These are phyloP conservation scores for Syzygium malaccense DNA, from an alignment of 441 rosid species.

Conservation along the genomic window DNA sequence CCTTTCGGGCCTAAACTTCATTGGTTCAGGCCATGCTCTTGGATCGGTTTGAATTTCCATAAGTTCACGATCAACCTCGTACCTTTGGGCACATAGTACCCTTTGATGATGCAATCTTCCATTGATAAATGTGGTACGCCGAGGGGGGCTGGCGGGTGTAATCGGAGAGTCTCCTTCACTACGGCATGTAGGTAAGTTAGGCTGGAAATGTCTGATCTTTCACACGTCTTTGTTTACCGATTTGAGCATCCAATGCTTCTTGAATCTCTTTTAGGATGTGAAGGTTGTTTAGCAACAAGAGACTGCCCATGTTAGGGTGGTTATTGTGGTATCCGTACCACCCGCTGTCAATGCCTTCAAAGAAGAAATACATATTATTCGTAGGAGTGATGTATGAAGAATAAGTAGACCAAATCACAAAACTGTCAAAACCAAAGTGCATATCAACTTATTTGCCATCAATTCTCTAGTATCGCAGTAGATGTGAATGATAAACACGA, in stretches of 20 bases:
- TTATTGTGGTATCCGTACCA: neutral
- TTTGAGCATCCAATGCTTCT: neutral
- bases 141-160: neutral
- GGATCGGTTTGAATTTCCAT: too few species aligned
- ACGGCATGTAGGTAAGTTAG: neutral
- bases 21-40: too few species aligned
- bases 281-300: neutral
- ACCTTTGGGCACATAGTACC: too few species aligned
- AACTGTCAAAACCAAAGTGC: neutral
- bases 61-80: too few species aligned
- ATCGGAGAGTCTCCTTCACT: neutral
- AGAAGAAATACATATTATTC: neutral
- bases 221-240: neutral
- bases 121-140: neutral
- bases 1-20: too few species aligned
- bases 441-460: neutral
- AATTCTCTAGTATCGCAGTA: neutral
- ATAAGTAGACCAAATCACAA: neutral
- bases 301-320: neutral
- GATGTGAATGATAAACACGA: neutral
- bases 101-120: neutral
- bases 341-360: neutral
- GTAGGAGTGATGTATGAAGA: neutral
- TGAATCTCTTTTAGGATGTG: neutral
- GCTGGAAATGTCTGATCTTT: neutral